Base-by-base conservation (phyloP, 2,329 filamentous ascomycete genomes). In the Ceratocystis variospora region DNA sequence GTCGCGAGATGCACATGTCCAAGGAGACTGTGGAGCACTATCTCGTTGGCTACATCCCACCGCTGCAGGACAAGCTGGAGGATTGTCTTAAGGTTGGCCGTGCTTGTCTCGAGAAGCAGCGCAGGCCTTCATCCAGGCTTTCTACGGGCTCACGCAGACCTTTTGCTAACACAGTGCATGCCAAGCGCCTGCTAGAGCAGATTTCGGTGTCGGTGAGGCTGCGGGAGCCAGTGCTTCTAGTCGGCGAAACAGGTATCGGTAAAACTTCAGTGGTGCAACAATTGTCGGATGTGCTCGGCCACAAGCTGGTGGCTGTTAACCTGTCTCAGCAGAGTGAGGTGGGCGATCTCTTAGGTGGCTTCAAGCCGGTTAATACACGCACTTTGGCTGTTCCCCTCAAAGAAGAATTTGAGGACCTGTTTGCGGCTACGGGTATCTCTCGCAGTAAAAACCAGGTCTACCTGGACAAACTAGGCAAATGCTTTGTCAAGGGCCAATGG, bases 221-320 rank as follows among this genome's bases (percentile, higher is more conserved):
- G 71, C 83, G 84, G n/a, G 94, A 99, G 72, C 91, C 95, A 3
- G 83, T 96, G 1, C 78, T 99, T 19, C 83, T 99, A 33, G 94
- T 99, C n/a, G 94, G 94, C 73, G 94, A 99, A 77, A 99, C 94
- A 6, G 94, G 94, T 78, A 96, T 96, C 63, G 94, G 94, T 71
- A 99, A 99, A 77, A 99, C 94, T 0, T 96, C 94, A 0, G 89
- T 94, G 31, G 87, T 99, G 15, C 94, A 99, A 74, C 91, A 96
- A 73, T 79, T 99, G 66, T 91, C 94, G 0, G 86, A 88, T 67
- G 83, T 87, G 2, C 81, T 96, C 33, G 90, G 92, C 1, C 88
- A 91, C 73, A 95, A 90, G 71, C 82, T 99, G 12, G 88, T 91
- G 0, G 90, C 92, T 2, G 91, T 99, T 73, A 99, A 99, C 73